Evolutionary conservation across 2,329 filamentous ascomycete genomes (phyloP).

Genomic region (Trichophyton schoenleinii): DNA sequence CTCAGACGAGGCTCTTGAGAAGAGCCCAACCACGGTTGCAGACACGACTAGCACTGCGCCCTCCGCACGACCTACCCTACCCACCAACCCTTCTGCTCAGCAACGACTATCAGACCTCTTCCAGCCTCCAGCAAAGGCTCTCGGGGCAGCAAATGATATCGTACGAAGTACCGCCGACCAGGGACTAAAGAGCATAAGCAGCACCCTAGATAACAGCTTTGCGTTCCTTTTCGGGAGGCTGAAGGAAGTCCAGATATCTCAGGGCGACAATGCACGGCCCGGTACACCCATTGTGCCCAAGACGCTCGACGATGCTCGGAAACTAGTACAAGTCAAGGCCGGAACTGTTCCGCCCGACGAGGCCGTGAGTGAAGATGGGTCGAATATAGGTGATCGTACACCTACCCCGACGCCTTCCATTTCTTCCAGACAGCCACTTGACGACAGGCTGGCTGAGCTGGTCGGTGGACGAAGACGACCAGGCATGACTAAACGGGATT

Average conservation of each 20-base stretch:
- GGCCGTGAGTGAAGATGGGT: slow-evolving; percentile 40
- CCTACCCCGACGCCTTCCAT: slow-evolving; percentile 18
- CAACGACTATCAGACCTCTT: slow-evolving; percentile 74
- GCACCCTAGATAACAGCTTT: slow-evolving; percentile 80
- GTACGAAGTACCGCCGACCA: slow-evolving; percentile 83
- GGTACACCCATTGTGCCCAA: slow-evolving; percentile 57
- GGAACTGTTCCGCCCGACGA: slow-evolving; percentile 37
- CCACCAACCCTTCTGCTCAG: slow-evolving; percentile 44
- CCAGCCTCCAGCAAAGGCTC: slow-evolving; percentile 66
- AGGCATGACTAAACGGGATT: slow-evolving; percentile 58
- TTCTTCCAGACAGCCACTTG: slow-evolving; percentile 32
- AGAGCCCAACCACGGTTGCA: slow-evolving; percentile 10
- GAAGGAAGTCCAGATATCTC: slow-evolving; percentile 51
- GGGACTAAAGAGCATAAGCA: slow-evolving; percentile 81
- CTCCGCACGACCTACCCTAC: slow-evolving; percentile 13
- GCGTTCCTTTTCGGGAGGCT: slow-evolving; percentile 84
- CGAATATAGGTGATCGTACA: slow-evolving; percentile 34
- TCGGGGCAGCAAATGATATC: slow-evolving; percentile 72
- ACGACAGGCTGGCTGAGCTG: slow-evolving; percentile 58
- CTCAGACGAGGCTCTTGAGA: slow-evolving; percentile 6
- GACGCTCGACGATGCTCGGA: slow-evolving; percentile 83
- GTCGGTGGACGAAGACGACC: slow-evolving; percentile 52
- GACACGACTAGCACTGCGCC: slow-evolving; percentile 20
- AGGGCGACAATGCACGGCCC: slow-evolving; percentile 31
- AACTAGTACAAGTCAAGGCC: slow-evolving; percentile 55